phyloP scores from a whole-genome alignment of 2,329 filamentous ascomycete species.

The Botrytis hyacinthi region DNA sequence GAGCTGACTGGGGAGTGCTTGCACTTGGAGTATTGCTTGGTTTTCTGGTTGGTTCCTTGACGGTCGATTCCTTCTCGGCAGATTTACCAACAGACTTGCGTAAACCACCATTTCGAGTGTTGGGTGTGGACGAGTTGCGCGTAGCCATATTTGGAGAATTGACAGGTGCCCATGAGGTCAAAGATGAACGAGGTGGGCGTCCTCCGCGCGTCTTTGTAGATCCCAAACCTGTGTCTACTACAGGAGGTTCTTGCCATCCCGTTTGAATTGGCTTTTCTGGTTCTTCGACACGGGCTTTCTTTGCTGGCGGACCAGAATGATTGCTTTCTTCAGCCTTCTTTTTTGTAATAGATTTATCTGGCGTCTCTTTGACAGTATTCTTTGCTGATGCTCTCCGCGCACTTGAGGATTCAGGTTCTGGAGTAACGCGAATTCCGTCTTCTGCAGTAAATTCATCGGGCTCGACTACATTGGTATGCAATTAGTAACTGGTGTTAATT shows the following conservation, averaged over 20 bases:
- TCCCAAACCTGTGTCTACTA: slow-evolving; percentile 32
- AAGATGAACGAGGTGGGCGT: slow-evolving; percentile 15
- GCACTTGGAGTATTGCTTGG: slow-evolving; percentile 8
- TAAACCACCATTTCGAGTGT: slow-evolving; percentile 10
- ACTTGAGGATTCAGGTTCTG: background rate
- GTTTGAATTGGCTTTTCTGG: slow-evolving; percentile 23
- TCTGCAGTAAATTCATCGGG: slow-evolving; percentile 12
- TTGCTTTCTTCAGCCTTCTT: slow-evolving; percentile 11
- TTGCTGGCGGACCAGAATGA: slow-evolving; percentile 24
- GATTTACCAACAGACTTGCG: background rate
- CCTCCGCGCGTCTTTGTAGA: slow-evolving; percentile 11
- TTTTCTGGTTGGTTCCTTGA: slow-evolving; percentile 9
- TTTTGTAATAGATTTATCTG: background rate
- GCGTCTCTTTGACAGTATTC: slow-evolving; percentile 4
- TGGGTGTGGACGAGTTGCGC: slow-evolving; percentile 18
- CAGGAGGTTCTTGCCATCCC: slow-evolving; percentile 35
- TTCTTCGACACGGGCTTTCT: slow-evolving; percentile 30
- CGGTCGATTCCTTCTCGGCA: background rate
- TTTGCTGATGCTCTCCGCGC: slow-evolving; percentile 3
- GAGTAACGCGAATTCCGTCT: slow-evolving; percentile 7
- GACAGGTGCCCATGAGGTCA: slow-evolving; percentile 32
- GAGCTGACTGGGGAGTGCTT: slow-evolving; percentile 14
- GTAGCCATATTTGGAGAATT: slow-evolving; percentile 25
- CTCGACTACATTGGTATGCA: background rate
- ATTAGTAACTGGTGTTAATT: slow-evolving; percentile 4